A percentile compares a stretch with the other conserved stretches of the same genome.
These are phyloP conservation scores for Phialophora macrospora DNA, from an alignment of 2,329 filamentous ascomycete genomes.

Conservation along the genomic window DNA sequence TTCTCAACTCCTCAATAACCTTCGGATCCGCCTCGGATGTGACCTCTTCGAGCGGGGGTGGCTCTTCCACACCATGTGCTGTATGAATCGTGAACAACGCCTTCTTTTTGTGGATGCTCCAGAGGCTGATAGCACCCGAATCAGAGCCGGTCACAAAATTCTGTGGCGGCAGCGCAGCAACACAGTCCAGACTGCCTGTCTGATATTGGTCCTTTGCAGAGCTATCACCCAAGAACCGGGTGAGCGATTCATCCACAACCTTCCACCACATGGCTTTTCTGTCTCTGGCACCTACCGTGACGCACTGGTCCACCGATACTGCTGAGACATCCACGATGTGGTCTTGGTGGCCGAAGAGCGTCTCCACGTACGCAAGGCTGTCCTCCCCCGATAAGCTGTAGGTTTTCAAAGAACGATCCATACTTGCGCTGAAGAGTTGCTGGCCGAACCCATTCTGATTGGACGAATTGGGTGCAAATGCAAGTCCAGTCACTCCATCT, in stretches of 20 bases:
- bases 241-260: constrained; percentile 90
- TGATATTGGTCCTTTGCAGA: constrained; percentile 58
- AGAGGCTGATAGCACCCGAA: constrained; percentile 83
- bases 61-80: constrained; percentile 82
- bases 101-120: constrained; percentile 94
- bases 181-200: constrained; percentile 87
- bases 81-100: constrained; percentile 77
- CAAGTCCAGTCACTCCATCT: constrained; percentile 81
- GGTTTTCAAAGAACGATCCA: constrained; percentile 91
- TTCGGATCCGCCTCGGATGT: constrained; percentile 72
- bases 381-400: constrained; percentile 75
- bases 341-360: constrained; percentile 94
- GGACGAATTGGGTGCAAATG: constrained; percentile 77
- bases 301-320: constrained; percentile 81
- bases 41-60: constrained; percentile 68
- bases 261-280: constrained; percentile 94
- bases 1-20: constrained; percentile 53
- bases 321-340: constrained; percentile 83
- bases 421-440: constrained; percentile 87
- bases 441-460: constrained; percentile 62
- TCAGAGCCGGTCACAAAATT: constrained; percentile 93
- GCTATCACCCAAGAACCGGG: constrained; percentile 85
- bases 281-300: constrained; percentile 88
- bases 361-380: constrained; percentile 92
- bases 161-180: constrained; percentile 87